Percentiles rank a stretch among this genome's conserved stretches.
Evolutionary conservation across 2,329 filamentous ascomycete species (phyloP).

Genomic region (Epichloe scottii): DNA sequence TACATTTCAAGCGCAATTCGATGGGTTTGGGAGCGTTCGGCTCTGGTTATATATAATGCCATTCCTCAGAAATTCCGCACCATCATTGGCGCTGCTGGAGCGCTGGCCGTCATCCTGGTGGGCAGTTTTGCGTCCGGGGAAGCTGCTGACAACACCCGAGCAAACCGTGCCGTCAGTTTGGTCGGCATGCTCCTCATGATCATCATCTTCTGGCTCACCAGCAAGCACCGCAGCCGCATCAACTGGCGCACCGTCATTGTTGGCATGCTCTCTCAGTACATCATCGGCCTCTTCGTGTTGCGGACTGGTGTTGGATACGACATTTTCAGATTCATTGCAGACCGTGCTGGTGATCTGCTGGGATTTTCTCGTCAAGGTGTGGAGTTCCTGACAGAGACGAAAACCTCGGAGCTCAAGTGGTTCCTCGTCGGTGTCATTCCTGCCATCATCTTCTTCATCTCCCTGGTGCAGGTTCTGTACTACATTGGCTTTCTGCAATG

Average conservation of each 20-base stretch:
- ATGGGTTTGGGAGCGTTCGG: constrained; percentile 55
- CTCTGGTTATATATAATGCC: constrained; percentile 40
- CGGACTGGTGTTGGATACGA: constrained; percentile 70
- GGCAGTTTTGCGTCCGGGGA: constrained; percentile 66
- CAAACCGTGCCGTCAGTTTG: constrained; percentile 67
- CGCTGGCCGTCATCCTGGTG: constrained; percentile 62
- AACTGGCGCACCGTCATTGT: constrained; percentile 75
- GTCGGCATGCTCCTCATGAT: constrained; percentile 68
- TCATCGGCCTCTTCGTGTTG: constrained; percentile 80
- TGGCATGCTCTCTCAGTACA: constrained; percentile 78
- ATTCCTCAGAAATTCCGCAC: constrained; percentile 57
- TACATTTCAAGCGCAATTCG: constrained; percentile 55
- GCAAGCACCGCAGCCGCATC: constrained; percentile 49
- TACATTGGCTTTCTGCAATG: constrained; percentile 74
- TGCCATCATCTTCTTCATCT: constrained; percentile 91
- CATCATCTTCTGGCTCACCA: constrained; percentile 54
- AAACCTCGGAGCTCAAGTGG: constrained; percentile 39
- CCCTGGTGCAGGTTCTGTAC: constrained; percentile 78
- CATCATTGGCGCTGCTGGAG: constrained; percentile 47
- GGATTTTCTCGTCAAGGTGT: constrained; percentile 65
- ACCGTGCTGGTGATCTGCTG: constrained; percentile 59
- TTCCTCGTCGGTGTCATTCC: constrained; percentile 76
- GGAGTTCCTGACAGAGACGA: constrained; percentile 43
- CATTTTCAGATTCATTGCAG: constrained; percentile 83
- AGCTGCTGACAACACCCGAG: constrained; percentile 61